Base-by-base conservation (phyloP, 305 asterid genomes). In the Fraxinus sp. region DNA sequence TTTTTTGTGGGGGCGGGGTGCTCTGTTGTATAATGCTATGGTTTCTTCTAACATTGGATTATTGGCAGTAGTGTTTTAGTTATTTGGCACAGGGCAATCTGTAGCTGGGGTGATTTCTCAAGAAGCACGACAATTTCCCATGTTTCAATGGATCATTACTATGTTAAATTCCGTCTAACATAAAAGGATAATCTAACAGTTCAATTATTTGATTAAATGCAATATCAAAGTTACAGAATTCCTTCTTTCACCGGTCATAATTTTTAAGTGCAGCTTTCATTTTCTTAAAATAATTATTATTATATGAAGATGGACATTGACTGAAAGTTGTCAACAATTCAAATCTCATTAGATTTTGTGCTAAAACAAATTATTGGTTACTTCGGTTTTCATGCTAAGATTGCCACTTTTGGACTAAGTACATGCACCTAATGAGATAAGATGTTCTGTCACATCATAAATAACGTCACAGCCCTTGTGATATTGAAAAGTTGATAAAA, bases 21-120 rank as follows among this genome's bases (percentile, higher is more conserved):
- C 43, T 79, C 66, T 88, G 89, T 86, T 89, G 90, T 89, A 86
- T 85, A 77, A 88, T 88, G 85, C 73, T 82, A 74, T 36, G 78
- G 39, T 83, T 83, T 57, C 49, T 77, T 66, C 59, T 77, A 81
- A 78, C 80, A 84, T 36, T 82, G 64, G 87, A 77, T 87, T 33
- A 1, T 77, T 83, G 24, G 33, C 32, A 52, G 62, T 52, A 10
- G 76, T 80, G 83, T 6, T 81, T 46, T 9, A 41, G 20, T 79
- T n/a, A 86, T 88, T 85, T 86, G 83, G 87, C 80, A 62, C 41
- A 77, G 79, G 37, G 66, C 33, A 1, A 22, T 28, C 22, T 37
- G 39, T 76, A 43, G 79, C 20, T 76, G 13, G 59, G 37, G 79
- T 76, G 39, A 36, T 55, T 24, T 43, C 59, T 76, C 5, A 30